Evolutionary conservation across 2,329 filamentous ascomycete genomes (phyloP).

Genomic region (Verticillium tricorpus): DNA sequence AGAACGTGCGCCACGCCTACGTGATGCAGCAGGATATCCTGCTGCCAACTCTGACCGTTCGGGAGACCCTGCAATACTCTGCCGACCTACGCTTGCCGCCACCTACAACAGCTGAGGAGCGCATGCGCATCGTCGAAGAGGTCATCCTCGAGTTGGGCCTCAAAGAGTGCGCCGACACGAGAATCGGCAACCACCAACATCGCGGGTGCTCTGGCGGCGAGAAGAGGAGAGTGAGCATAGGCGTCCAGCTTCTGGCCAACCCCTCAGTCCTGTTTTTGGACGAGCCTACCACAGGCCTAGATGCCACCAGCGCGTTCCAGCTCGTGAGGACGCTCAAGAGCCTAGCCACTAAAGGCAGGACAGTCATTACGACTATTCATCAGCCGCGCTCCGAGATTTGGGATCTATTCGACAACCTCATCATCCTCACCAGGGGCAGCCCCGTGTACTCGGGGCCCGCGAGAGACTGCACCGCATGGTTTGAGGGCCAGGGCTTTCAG

Average conservation of each 20-base stretch:
- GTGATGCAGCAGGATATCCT: conserved; percentile 75
- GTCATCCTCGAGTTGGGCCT: conserved; percentile 72
- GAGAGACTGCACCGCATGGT: conserved; percentile 58
- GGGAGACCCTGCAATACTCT: conserved; percentile 70
- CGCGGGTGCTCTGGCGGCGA: conserved; percentile 77
- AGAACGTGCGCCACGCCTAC: conserved; percentile 59
- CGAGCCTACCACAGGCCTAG: conserved; percentile 73
- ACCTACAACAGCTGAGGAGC: conserved; percentile 53
- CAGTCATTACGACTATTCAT: conserved; percentile 70
- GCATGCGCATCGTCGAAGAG: conserved; percentile 63
- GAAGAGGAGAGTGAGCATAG: conserved; percentile 71
- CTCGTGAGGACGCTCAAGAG: conserved; percentile 65
- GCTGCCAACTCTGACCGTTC: conserved; percentile 67
- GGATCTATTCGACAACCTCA: conserved; percentile 68
- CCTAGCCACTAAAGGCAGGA: conserved; percentile 63
- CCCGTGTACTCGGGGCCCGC: conserved; percentile 64
- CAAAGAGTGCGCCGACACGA: conserved; percentile 72
- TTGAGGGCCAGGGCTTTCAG: conserved; percentile 53
- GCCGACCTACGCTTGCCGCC: conserved; percentile 67
- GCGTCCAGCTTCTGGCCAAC: conserved; percentile 74
- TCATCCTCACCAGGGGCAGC: conserved; percentile 63
- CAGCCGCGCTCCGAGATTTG: conserved; percentile 77
- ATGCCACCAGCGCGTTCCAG: conserved; percentile 73
- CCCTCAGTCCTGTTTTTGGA: conserved; percentile 75
- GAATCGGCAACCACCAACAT: conserved; percentile 66